Conservation (phyloP, 2,329 filamentous ascomycete species). For the Colletotrichum kahawae region DNA sequence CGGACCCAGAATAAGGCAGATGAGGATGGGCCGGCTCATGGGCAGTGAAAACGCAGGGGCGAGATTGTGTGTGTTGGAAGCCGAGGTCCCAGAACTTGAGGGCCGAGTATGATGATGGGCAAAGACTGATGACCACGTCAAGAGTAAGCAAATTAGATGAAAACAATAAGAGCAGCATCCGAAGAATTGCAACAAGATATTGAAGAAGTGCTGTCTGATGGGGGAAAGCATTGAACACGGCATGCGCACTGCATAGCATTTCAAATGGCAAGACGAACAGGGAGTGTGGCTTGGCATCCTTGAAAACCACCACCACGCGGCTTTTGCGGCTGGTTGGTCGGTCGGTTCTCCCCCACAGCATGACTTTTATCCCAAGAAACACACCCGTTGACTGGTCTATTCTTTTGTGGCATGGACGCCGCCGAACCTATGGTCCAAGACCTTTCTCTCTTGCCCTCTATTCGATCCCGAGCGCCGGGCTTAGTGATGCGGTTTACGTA, state of each 20-base stretch:
- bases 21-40: neutral
- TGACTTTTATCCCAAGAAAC: neutral
- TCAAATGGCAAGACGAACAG: neutral
- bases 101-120: neutral
- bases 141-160: neutral
- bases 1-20: constrained; percentile 45
- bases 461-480: neutral
- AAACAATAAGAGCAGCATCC: neutral
- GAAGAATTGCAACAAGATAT: neutral
- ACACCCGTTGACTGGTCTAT: neutral
- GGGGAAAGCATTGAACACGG: neutral
- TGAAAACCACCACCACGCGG: neutral
- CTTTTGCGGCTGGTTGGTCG: neutral
- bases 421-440: neutral
- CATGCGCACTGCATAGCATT: neutral
- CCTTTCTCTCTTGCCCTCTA: neutral
- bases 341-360: neutral
- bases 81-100: neutral
- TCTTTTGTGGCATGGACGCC: neutral
- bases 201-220: neutral
- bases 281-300: neutral
- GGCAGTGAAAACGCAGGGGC: neutral
- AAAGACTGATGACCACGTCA: neutral
- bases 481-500: neutral
- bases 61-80: neutral